Evolutionary conservation across 345 rosid genomes (phyloP), one percentile per base, ranked within the genome.

Genomic region (Citrus sp.): DNA sequence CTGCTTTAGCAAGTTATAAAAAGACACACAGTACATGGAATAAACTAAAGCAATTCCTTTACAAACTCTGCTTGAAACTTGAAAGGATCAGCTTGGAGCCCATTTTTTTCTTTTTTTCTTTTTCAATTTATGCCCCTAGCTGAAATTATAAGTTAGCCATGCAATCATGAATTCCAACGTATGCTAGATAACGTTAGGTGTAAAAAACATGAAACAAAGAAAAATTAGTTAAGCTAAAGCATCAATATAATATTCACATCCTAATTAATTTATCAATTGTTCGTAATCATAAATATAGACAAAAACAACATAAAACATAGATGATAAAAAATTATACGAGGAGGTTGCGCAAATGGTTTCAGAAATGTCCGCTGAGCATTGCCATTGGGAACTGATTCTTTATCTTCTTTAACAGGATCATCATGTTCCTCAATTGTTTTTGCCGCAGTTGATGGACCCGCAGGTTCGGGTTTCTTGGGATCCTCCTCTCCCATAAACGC

Each of bases 401-500:
- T 25, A 32, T 63, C 70, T 37, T 78, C 81, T 67, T 79, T 22
- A 56, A 61, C 82, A 67, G 68, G 77, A 21, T 35, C 49, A 12
- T 35, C 49, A 16, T 30, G 77, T 25, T 78, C 78, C 60, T 64
- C 67, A 64, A 38, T 32, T 22, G 49, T 34, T 35, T 56, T 18
- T 34, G 73, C 24, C 67, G 54, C 59, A 49, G 82, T 73, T n/a
- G 72, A 76, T 46, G 78, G 38, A 1, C 74, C 27, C 22, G 60
- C 75, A 35, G 71, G 9, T 69, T 78, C 86, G 59, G n/a, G 70
- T 69, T 70, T 78, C 68, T 37, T 68, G 72, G 79, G 56, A 38
- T 73, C 85, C 75, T 80, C 83, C 72, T 83, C 87, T 14, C 70
- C 87, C 89, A 86, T 83, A 34, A 83, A 83, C 76, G 74, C 0